phyloP scores from a whole-genome alignment of 495 filamentous ascomycete species.

The Neurospora sp. region DNA sequence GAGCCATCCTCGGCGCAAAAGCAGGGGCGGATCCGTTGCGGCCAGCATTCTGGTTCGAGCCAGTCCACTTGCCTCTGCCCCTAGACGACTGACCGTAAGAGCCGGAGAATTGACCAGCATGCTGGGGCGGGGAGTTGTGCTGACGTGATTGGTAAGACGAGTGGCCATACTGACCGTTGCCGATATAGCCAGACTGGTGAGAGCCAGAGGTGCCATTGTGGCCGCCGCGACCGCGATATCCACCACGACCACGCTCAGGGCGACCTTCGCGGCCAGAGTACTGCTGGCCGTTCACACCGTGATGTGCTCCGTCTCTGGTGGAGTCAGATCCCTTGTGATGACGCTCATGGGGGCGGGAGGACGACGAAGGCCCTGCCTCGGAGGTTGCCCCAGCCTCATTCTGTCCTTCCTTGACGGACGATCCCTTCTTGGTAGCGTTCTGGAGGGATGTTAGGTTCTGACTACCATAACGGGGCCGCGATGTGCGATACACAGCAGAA shows the following conservation, averaged over 20 bases:
- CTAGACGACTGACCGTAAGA: constrained; percentile 11
- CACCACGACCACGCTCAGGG: constrained; percentile 29
- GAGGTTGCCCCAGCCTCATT: constrained; percentile 11
- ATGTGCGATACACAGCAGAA: not conserved
- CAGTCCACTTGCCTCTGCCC: constrained; percentile 18
- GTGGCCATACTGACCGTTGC: constrained; percentile 19
- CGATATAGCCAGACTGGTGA: constrained; percentile 7
- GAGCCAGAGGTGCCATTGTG: constrained; percentile 9
- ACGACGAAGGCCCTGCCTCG: constrained; percentile 6
- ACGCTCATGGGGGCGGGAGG: constrained; percentile 11
- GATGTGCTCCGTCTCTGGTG: constrained; percentile 14
- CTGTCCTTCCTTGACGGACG: constrained; percentile 12
- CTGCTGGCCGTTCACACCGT: constrained; percentile 13
- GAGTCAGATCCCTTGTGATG: constrained; percentile 11
- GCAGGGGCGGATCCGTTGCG: constrained; percentile 11
- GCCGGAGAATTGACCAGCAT: constrained; percentile 11
- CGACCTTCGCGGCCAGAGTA: constrained; percentile 25
- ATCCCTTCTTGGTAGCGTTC: constrained; percentile 12
- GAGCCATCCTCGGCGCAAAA: constrained; percentile 10
- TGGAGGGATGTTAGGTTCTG: constrained; percentile 1
- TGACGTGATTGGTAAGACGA: constrained; percentile 18
- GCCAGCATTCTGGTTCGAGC: constrained; percentile 4
- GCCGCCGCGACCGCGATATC: constrained; percentile 28
- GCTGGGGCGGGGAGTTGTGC: constrained; percentile 11
- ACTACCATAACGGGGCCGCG: not conserved